Base-by-base conservation (phyloP, 345 rosid species). In the Eucalyptus guilfoylei region DNA sequence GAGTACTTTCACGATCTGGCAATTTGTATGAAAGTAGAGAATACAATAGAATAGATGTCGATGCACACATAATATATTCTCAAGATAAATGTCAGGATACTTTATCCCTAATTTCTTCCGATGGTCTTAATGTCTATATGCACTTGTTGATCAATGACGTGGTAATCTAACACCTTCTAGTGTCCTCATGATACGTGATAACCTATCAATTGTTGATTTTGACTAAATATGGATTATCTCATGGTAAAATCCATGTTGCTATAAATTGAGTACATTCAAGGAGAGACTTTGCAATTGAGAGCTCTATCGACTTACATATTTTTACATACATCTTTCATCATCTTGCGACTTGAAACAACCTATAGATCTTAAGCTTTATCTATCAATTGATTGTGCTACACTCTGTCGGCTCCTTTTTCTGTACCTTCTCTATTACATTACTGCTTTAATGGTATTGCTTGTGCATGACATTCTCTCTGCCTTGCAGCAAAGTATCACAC, bases 51-150 rank as follows among this genome's bases (percentile, higher is more conserved):
- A 76, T 21, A 37, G 45, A 3, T 76, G 47, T 11, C 3, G 0
- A 23, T 21, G 15, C 14, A 0, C 7, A 10, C 45, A 3, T 3
- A 3, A 0, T 6, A 44, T 7, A 11, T 21, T 76, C 2, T 40
- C 28, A 6, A 3, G 1, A 19, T 19, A 2, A 24, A 72, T 72
- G 26, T 12, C 2, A 1, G 1, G 14, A 21, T 34, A 69, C 34
- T 0, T 69, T 69, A 34, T 37, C 3, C 45, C 5, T 76, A 11
- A 76, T 37, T 76, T 76, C 15, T 11, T 72, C 1, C 1, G 0
- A 23, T 23, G 9, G 83, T 13, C 47, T 76, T 21, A 7, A 76
- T 76, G 28, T 76, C 47, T 24, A 2, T 14, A 24, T 7, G 26
- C 24, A 37, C 14, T 76, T 37, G 83, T 76, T 76, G 42, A 76